Base-by-base conservation (phyloP, 495 filamentous ascomycete genomes). In the Aspergillus sclerotiicarbonarius region DNA sequence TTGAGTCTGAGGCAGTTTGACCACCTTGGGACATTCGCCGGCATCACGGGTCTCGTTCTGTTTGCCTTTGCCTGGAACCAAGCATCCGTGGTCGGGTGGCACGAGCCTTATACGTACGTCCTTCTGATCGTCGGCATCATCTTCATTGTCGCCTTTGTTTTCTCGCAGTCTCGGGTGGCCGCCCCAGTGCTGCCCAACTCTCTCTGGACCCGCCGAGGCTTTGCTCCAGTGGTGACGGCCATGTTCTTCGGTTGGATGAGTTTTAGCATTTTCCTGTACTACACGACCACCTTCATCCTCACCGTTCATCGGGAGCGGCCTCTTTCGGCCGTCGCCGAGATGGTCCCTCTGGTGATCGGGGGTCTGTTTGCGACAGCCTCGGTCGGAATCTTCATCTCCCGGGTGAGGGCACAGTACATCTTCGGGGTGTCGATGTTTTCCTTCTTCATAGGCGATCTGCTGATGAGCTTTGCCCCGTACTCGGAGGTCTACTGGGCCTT, bases 201-300 rank as follows among this genome's bases (percentile, higher is more conserved):
- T 15, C 71, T 73, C 0, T 73, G 67, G 66, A 76, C 73, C 54
- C 62, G 70, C 29, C 64, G 61, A 8, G 59, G 57, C 10, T 72
- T 77, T 48, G 62, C 55, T 1, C 69, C 76, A 25, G 69, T 74
- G 3, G 58, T 78, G 1, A 63, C 35, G n/a, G 71, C 71, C 37
- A 66, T 76, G 25, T 66, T 66, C 8, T 62, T 58, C 25, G 76
- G 77, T 5, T 78, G 76, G 76, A 62, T 61, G 32, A 68, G 66
- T 30, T 71, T 73, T 35, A 71, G 74, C 13, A 74, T 78, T 53
- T 80, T 73, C 70, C 39, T 75, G 8, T 77, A 69, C 64, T 81
- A 81, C 59, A 35, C 71, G 18, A 76, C 58, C n/a, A 57, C 68
- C 6, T 74, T 76, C 57, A 60, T 74, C 16, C 53, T 71, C 20